Base-by-base conservation (phyloP, 805 yeast genomes). In the Starmera amethionina region DNA sequence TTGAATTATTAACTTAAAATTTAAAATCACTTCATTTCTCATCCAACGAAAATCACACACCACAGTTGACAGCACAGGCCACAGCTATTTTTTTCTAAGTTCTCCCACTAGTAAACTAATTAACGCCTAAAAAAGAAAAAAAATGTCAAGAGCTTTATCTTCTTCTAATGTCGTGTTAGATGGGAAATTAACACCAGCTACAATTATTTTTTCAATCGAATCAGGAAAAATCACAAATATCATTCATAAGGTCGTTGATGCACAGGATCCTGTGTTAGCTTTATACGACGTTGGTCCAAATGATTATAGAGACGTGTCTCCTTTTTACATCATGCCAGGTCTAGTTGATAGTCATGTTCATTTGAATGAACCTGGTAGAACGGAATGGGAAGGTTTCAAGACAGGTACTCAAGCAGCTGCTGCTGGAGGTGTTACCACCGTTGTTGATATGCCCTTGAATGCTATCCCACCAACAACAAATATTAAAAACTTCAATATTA, bases 301-400 rank as follows among this genome's bases (percentile, higher is more conserved):
- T 5, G 58, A 67, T 35, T 71, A 68, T 52, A 59, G 79, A 34
- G 68, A 79, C 46, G 77, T 79, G 5, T 67, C 82, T 4, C 87
- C 89, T 1, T 58, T 65, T 16, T 74, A 73, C 29, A 70, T 89
- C 11, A 65, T 90, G 67, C 97, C 97, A 0, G 97, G 97, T 0
- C 70, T 89, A 28, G 94, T 89, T 4, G 97, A 89, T 55, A 74
- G 95, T 5, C 97, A 89, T 59, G 97, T 89, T 22, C 97, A 89
- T 55, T 65, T 89, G 50, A 90, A 90, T 59, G 97, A 90, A 54
- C 97, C 97, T 0, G 97, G 97, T n/a, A 68, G 97, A 50, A 89
- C 97, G 1, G 96, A 88, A 46, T 89, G 97, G 97, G 97, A 89
- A 61, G 97, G 97, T 2, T 89, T 90, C 58, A 95, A 79, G n/a